Evolutionary conservation across 345 rosid species (phyloP), one percentile per base, ranked within the genome.

Genomic region (Camelina hispida): DNA sequence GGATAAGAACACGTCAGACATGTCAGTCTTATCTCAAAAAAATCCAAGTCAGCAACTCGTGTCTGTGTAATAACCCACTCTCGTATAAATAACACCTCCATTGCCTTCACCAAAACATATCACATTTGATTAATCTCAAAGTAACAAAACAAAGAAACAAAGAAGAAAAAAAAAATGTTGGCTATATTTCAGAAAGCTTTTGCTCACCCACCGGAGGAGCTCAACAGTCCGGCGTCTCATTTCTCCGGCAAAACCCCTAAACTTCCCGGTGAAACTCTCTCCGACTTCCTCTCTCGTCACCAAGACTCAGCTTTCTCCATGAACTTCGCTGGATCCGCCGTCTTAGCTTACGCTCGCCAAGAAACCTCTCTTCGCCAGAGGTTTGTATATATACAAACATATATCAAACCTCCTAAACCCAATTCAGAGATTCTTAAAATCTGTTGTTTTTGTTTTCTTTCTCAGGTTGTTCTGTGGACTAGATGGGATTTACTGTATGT

Each of bases 191-290:
- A 86, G 60, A 82, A 86, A 73, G 82, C 87, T 0, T 83, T 83
- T 57, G 96, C 87, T 37, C 80, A 92, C 63, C 94, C 97, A 17
- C 97, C 96, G 9, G 87, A 87, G 74, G 97, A 93, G 83, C 93
- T 93, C 25, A 81, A 90, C 67, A 88, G 96, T 74, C 97, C 97
- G 23, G 87, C 89, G n/a, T 86, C 96, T 48, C 78, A 77, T 14
- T 52, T 64, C 16, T 68, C 80, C 32, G 62, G 84, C 0, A 79
- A 69, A 63, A 78, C 66, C 47, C 89, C 90, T 20, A 87, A 90
- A 74, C 85, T 66, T 10, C 90, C 94, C 18, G 78, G 74, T 1
- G 86, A 88, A n/a, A 90, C 91, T 38, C 78, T 90, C 51, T 74
- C 71, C 10, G 91, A 88, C 47, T 93, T 93, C 78, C 75, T 78